Evolutionary conservation across 2,329 filamentous ascomycete species (phyloP).

Genomic region (Diaporthe destruens): DNA sequence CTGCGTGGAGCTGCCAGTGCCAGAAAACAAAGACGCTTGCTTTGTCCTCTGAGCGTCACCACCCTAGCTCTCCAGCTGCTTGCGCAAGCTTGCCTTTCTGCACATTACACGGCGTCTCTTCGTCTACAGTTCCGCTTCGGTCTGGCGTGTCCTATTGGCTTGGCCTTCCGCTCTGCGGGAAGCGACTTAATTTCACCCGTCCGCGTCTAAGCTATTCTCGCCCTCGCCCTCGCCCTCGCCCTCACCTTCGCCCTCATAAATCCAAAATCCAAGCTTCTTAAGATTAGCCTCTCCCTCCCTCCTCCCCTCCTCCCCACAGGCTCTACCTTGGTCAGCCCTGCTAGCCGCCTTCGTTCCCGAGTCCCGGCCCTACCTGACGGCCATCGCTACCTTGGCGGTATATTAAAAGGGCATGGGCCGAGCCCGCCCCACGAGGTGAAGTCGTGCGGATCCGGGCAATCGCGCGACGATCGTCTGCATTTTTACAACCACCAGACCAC

Average conservation of each 20-base stretch:
- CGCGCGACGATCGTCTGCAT: conserved; percentile 22
- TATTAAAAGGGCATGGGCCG: conserved; percentile 31
- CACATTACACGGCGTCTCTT: conserved; percentile 26
- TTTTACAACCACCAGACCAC: conserved; percentile 15
- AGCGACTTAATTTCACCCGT: conserved; percentile 21
- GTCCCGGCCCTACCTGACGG: conserved; percentile 2
- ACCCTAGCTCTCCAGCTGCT: conserved; percentile 13
- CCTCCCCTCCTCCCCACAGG: not conserved
- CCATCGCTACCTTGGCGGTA: conserved; percentile 12
- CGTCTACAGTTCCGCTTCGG: not conserved
- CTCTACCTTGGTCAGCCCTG: conserved; percentile 26
- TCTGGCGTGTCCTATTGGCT: conserved; percentile 32
- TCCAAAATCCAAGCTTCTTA: conserved; percentile 10
- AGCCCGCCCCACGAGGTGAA: conserved; percentile 27
- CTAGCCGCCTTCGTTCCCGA: conserved; percentile 14
- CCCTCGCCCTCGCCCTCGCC: conserved; percentile 5
- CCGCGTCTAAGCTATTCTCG: conserved; percentile 7
- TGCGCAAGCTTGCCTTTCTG: conserved; percentile 4
- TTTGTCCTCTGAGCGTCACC: not conserved
- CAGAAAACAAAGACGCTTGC: conserved; percentile 8
- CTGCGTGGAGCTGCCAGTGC: not conserved
- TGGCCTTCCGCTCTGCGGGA: conserved; percentile 23
- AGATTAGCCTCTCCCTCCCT: conserved; percentile 28
- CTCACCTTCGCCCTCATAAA: too few species aligned
- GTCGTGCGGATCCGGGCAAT: conserved; percentile 9